A percentile compares a stretch with the other conserved stretches of the same genome.
Conservation (phyloP, 1,284 basidiomycete genomes). For the Gymnopus androsaceus region DNA sequence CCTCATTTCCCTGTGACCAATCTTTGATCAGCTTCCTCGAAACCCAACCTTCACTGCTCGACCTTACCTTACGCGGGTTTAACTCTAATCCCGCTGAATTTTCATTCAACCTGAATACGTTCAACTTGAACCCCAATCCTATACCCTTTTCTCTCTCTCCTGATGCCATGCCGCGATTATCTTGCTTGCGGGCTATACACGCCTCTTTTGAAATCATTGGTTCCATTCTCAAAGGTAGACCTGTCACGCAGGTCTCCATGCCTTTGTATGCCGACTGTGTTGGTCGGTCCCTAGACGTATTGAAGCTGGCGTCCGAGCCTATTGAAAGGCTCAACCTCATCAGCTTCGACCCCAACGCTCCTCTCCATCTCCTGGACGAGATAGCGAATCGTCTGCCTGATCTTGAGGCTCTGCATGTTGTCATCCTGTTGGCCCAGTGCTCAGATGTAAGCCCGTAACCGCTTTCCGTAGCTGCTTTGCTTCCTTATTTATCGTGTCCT, state of each 20-base stretch:
- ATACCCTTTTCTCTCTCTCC: slow-evolving; percentile 38
- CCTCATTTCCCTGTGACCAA: slow-evolving; percentile 52
- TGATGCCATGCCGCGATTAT: slow-evolving; percentile 48
- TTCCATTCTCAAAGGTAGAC: slow-evolving; percentile 48
- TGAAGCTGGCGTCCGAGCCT: slow-evolving; percentile 39
- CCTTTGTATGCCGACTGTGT: slow-evolving; percentile 48
- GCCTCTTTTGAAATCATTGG: slow-evolving; percentile 46
- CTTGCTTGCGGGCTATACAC: slow-evolving; percentile 55
- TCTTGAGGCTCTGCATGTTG: slow-evolving; percentile 58
- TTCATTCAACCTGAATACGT: slow-evolving; percentile 25
- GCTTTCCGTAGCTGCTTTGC: background rate
- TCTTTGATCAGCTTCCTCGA: slow-evolving; percentile 54
- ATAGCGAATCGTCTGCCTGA: slow-evolving; percentile 46
- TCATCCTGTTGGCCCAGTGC: slow-evolving; percentile 49
- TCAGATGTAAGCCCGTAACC: slow-evolving; percentile 38
- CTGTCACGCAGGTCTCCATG: slow-evolving; percentile 52
- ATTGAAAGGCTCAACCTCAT: slow-evolving; percentile 57
- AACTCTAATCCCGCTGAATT: slow-evolving; percentile 26
- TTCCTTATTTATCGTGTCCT: background rate
- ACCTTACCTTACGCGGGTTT: slow-evolving; percentile 56
- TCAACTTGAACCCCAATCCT: slow-evolving; percentile 18
- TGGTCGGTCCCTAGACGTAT: slow-evolving; percentile 42
- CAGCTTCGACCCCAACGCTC: slow-evolving; percentile 51
- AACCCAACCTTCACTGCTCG: slow-evolving; percentile 46
- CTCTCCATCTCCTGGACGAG: slow-evolving; percentile 44